These are phyloP conservation scores for Tillandsia fasciculata DNA, from an alignment of 176 grass and related monocot genomes.

Conservation along the genomic window DNA sequence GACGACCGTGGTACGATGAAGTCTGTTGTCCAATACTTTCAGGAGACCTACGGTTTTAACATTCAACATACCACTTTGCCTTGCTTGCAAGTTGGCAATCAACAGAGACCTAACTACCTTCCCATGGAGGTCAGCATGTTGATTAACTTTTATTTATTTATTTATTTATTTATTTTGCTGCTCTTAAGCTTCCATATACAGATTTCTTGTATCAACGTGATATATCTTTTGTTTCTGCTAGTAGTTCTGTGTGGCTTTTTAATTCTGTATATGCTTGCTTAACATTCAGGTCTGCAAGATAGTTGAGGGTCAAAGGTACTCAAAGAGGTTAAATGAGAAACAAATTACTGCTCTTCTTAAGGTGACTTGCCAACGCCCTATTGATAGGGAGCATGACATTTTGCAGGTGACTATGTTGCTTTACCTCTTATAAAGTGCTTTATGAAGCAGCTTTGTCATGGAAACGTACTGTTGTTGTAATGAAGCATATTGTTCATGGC, in stretches of 20 bases:
- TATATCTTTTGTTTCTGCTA: not conserved
- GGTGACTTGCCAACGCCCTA: conserved; percentile 83
- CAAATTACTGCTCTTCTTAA: conserved; percentile 81
- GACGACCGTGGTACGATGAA: conserved; percentile 87
- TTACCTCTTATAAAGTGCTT: not conserved
- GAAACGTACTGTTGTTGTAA: too few species aligned
- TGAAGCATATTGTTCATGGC: too few species aligned
- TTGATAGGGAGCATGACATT: conserved; percentile 68
- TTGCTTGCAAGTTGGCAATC: conserved; percentile 93
- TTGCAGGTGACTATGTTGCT: conserved; percentile 37
- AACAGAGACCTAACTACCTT: conserved; percentile 85
- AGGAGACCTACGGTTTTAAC: conserved; percentile 81
- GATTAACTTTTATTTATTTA: conserved; percentile 2
- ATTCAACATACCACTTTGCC: conserved; percentile 83
- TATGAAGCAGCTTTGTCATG: too few species aligned
- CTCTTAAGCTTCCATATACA: not conserved
- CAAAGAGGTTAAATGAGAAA: conserved; percentile 83
- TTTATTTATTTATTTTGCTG: not conserved
- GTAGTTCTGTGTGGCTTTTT: not conserved
- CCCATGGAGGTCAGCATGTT: conserved; percentile 63
- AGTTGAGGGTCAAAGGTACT: conserved; percentile 85
- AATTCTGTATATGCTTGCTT: not conserved
- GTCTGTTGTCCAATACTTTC: conserved; percentile 88
- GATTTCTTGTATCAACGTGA: not conserved
- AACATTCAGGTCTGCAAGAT: conserved; percentile 79